Conservation (phyloP, 2,329 filamentous ascomycete genomes). For the Chrysosphaeria jannelii region DNA sequence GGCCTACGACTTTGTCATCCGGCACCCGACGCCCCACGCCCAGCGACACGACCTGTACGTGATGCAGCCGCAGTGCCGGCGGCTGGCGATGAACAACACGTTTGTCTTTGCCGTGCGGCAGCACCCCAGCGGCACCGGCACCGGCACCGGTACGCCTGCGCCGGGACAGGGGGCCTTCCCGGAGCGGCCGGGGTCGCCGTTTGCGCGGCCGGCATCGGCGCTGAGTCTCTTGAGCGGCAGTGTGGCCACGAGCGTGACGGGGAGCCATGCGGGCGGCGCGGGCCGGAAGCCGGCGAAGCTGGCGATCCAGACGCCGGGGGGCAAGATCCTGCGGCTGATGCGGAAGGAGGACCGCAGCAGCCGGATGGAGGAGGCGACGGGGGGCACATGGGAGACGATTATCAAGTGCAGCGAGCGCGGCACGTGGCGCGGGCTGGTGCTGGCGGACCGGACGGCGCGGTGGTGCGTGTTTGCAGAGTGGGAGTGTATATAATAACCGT, state of each 20-base stretch:
- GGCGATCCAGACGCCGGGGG: constrained; percentile 75
- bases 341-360: constrained; percentile 40
- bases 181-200: too few species aligned
- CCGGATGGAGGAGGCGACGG: constrained; percentile 24
- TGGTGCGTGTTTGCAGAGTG: constrained; percentile 90
- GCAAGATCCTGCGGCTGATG: constrained; percentile 76
- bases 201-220: constrained; percentile 26
- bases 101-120: constrained; percentile 93
- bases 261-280: constrained; percentile 16
- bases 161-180: too few species aligned
- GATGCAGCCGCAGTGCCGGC: constrained; percentile 75
- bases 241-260: constrained; percentile 14
- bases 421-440: constrained; percentile 50
- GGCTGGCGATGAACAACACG: constrained; percentile 77
- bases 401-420: constrained; percentile 70
- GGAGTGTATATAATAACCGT: constrained; percentile 22
- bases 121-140: constrained; percentile 33
- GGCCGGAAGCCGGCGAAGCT: constrained; percentile 71
- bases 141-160: constrained; percentile 10
- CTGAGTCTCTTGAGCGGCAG: constrained; percentile 29
- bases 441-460: constrained; percentile 54
- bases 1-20: constrained; percentile 69
- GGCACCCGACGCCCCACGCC: constrained; percentile 92
- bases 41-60: constrained; percentile 92
- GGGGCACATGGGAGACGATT: constrained; percentile 63